A percentile compares a stretch with the other conserved stretches of the same genome.
These are phyloP conservation scores for Boletus subcaerulescens DNA, from an alignment of 768 basidiomycete genomes.

Conservation along the genomic window DNA sequence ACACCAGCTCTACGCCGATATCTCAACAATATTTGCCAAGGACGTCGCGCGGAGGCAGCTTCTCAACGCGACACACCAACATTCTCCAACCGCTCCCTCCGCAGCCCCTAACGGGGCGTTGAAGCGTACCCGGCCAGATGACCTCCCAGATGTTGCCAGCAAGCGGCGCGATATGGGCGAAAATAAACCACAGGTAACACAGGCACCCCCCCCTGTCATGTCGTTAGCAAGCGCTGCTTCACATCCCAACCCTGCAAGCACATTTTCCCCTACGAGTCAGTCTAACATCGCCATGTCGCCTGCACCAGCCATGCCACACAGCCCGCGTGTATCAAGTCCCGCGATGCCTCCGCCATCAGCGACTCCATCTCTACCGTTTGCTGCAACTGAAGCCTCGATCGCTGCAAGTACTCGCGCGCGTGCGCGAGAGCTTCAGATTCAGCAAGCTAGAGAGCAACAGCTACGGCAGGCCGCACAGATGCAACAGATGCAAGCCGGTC, in stretches of 20 bases:
- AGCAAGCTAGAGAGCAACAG: constrained; percentile 34
- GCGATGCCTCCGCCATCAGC: constrained; percentile 30
- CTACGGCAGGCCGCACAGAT: constrained; percentile 33
- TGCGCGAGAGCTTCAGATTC: constrained; percentile 35
- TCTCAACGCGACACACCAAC: constrained; percentile 28
- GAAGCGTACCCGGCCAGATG: constrained; percentile 64
- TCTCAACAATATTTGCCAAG: constrained; percentile 61
- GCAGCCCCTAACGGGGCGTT: constrained; percentile 33
- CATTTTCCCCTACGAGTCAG: constrained; percentile 20
- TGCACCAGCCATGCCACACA: constrained; percentile 24
- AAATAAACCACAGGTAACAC: constrained; percentile 44
- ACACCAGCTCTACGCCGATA: constrained; percentile 58
- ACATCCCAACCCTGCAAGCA: constrained; percentile 22
- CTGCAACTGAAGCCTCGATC: constrained; percentile 34
- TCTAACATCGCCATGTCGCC: constrained; percentile 10
- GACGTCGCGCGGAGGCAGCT: constrained; percentile 49
- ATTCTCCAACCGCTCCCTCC: constrained; percentile 17
- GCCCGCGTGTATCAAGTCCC: constrained; percentile 33
- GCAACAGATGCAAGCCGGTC: constrained; percentile 33
- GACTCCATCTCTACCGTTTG: constrained; percentile 32
- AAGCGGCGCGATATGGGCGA: constrained; percentile 76
- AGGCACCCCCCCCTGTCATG: constrained; percentile 33
- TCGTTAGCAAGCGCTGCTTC: constrained; percentile 14
- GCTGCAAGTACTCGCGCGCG: constrained; percentile 33
- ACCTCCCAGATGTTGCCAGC: constrained; percentile 42